Percentiles rank a stretch among this genome's conserved stretches.
These are phyloP conservation scores for Tylopilus plumbeoviolaceoides DNA, from an alignment of 768 basidiomycete species.

Conservation along the genomic window DNA sequence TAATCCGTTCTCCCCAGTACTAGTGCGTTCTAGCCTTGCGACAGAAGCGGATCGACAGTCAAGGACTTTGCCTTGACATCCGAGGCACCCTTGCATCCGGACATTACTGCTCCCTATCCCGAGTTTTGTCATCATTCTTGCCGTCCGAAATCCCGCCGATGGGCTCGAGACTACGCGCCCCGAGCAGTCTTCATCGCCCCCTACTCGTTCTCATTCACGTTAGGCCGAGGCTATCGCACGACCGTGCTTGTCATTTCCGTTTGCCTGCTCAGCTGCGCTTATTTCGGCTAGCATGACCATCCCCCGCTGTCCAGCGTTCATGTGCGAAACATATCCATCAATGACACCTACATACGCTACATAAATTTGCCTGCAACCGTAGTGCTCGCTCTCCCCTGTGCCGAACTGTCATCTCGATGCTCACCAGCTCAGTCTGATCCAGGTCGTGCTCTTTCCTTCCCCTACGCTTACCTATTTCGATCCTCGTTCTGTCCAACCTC, in stretches of 20 bases:
- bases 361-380: not conserved
- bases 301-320: not conserved
- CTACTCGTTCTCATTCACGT: not conserved
- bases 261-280: constrained; percentile 3
- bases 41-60: constrained; percentile 23
- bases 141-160: constrained; percentile 1
- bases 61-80: not conserved
- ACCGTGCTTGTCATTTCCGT: constrained; percentile 16
- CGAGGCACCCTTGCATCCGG: not conserved
- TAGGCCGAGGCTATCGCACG: not conserved
- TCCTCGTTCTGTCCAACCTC: constrained; percentile 6
- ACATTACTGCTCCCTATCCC: not conserved
- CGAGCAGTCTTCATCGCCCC: constrained; percentile 1
- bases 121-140: not conserved
- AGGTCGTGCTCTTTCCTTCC: constrained; percentile 3
- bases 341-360: constrained; percentile 10
- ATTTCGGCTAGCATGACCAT: constrained; percentile 7
- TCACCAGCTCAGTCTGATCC: constrained; percentile 1
- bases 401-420: not conserved
- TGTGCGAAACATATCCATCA: not conserved
- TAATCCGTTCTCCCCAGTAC: not conserved
- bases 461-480: constrained; percentile 15
- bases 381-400: constrained; percentile 2
- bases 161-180: not conserved
- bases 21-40: constrained; percentile 16